Evolutionary conservation across 164 flowering plant species (phyloP).

Genomic region (Tinospora cordifolia): DNA sequence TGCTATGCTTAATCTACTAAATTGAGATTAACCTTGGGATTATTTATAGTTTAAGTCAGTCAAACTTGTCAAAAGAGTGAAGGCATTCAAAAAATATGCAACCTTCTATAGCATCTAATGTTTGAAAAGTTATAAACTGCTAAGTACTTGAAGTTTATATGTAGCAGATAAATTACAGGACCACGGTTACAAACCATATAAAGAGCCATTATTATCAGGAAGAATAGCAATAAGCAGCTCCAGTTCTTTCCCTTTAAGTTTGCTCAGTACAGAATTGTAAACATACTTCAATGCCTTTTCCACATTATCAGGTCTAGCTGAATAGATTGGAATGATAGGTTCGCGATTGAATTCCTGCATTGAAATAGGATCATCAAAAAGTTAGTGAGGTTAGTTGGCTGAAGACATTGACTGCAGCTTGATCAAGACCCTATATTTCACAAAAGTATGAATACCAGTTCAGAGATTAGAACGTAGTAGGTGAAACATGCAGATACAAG

Average conservation of each 20-base stretch:
- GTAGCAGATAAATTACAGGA: too few species aligned
- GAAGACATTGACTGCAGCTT: background rate
- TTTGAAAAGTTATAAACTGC: too few species aligned
- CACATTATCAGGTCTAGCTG: constrained; percentile 44
- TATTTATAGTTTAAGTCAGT: too few species aligned
- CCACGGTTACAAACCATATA: constrained; percentile 6
- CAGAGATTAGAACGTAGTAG: background rate
- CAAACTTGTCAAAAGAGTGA: too few species aligned
- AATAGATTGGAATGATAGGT: constrained; percentile 40
- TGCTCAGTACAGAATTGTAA: constrained; percentile 26
- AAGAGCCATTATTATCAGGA: constrained; percentile 14
- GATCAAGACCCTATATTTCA: background rate
- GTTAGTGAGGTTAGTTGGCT: background rate
- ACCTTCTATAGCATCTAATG: too few species aligned
- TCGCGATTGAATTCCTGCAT: constrained; percentile 47
- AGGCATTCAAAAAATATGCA: too few species aligned
- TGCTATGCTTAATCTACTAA: too few species aligned
- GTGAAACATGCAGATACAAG: background rate
- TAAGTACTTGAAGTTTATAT: too few species aligned
- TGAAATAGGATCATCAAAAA: background rate
- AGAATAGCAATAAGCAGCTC: constrained; percentile 15
- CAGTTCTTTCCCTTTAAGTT: constrained; percentile 26
- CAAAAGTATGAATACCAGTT: background rate
- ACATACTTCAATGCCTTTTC: constrained; percentile 47
- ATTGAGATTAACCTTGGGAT: too few species aligned